Evolutionary conservation across 495 filamentous ascomycete genomes (phyloP).

Genomic region (Wilcoxina mikolae): DNA sequence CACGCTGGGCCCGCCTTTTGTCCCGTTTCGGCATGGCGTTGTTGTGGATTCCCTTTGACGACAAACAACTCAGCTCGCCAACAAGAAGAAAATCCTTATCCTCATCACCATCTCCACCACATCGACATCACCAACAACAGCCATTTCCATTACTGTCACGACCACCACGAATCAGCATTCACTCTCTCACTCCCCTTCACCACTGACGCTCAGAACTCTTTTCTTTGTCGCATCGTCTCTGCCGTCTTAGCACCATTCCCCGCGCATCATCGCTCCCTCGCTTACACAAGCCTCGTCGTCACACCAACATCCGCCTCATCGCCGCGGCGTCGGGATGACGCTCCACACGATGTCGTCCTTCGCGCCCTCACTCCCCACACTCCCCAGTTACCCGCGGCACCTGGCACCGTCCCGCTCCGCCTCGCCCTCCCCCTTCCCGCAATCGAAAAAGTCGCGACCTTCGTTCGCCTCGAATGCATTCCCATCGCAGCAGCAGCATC

Average conservation of each 20-base stretch:
- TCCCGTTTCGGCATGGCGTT: neutral
- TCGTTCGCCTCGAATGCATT: conserved; percentile 5
- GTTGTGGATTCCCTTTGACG: neutral
- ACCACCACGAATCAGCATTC: neutral
- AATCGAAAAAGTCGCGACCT: conserved; percentile 19
- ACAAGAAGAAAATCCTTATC: conserved; percentile 1
- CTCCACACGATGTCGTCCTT: neutral
- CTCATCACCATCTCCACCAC: neutral
- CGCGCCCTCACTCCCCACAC: conserved; percentile 1
- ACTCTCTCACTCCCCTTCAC: neutral
- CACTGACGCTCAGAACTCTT: neutral
- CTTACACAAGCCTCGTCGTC: neutral
- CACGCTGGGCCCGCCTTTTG: too few species aligned
- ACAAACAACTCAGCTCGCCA: conserved; percentile 2
- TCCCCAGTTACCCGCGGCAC: conserved; percentile 4
- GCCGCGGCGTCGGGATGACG: conserved; percentile 2
- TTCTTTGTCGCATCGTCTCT: neutral
- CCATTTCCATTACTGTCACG: neutral
- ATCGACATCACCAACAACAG: neutral
- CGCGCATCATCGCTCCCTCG: neutral
- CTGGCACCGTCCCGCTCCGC: conserved; percentile 6
- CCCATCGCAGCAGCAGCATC: neutral
- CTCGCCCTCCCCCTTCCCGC: conserved; percentile 19
- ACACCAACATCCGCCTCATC: neutral
- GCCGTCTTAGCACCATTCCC: too few species aligned